Percentiles rank a stretch among this genome's conserved stretches.
phyloP scores from a whole-genome alignment of 108 stramenopile genomes.

The Pseudonitzschia pungens region DNA sequence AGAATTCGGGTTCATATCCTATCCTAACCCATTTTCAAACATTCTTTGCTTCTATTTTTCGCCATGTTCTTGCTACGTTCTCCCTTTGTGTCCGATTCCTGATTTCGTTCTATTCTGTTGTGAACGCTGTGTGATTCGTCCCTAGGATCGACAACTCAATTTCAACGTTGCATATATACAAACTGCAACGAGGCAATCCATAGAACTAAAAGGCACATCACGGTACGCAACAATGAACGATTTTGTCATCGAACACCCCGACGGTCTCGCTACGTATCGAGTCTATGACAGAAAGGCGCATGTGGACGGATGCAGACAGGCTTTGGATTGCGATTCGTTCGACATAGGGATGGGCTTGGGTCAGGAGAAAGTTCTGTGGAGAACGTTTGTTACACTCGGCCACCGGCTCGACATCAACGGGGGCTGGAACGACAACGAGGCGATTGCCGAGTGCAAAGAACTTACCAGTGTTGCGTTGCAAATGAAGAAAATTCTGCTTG shows the following conservation, averaged over 20 bases:
- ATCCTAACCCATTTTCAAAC: not conserved
- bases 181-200: conserved; percentile 36
- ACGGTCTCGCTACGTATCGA: conserved; percentile 47
- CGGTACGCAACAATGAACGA: conserved; percentile 45
- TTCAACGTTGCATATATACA: conserved; percentile 39
- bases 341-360: conserved; percentile 38
- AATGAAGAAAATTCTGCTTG: conserved; percentile 43
- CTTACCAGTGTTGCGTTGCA: conserved; percentile 43
- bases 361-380: conserved; percentile 44
- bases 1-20: too few species aligned
- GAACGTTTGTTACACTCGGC: conserved; percentile 35
- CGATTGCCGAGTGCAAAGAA: conserved; percentile 24
- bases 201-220: conserved; percentile 32
- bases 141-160: conserved; percentile 26
- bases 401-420: conserved; percentile 29
- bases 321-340: conserved; percentile 35
- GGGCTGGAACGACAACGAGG: conserved; percentile 33
- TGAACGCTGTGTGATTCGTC: not conserved
- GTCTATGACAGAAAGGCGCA: conserved; percentile 32
- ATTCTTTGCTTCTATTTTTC: not conserved
- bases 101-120: not conserved
- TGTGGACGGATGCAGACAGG: conserved; percentile 14
- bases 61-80: not conserved
- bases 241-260: conserved; percentile 53
- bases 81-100: not conserved